Evolutionary conservation across 2,329 filamentous ascomycete species (phyloP).

Genomic region (Geosmithia putterillii): DNA sequence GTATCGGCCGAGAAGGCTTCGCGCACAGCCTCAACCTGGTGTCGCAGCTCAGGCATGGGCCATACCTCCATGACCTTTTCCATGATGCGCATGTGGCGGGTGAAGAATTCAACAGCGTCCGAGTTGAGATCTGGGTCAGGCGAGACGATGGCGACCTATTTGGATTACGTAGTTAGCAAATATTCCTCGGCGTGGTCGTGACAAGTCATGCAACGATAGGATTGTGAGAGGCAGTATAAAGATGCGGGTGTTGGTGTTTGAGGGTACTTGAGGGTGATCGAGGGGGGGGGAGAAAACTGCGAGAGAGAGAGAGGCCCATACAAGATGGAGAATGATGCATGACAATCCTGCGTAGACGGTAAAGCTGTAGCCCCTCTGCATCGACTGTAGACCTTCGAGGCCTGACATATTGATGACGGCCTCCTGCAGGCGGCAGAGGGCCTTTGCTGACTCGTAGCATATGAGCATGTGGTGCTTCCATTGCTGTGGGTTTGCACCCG

Average conservation of each 20-base stretch:
- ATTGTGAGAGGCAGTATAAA: background rate
- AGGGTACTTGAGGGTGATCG: background rate
- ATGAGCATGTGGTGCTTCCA: slow-evolving; percentile 86
- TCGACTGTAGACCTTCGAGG: slow-evolving; percentile 70
- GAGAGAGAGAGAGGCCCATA: slow-evolving; percentile 34
- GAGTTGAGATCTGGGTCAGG: slow-evolving; percentile 79
- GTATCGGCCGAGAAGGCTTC: slow-evolving; percentile 84
- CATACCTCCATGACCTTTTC: slow-evolving; percentile 74
- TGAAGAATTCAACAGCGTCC: slow-evolving; percentile 81
- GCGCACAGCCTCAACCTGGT: slow-evolving; percentile 78
- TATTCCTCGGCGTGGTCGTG: background rate
- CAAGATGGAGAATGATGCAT: slow-evolving; percentile 85
- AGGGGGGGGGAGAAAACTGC: background rate
- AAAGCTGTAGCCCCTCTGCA: slow-evolving; percentile 91
- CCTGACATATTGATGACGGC: slow-evolving; percentile 66
- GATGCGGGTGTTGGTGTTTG: background rate
- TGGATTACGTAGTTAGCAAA: slow-evolving; percentile 7
- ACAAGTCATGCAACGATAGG: too few species aligned
- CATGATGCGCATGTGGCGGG: slow-evolving; percentile 84
- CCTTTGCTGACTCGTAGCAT: slow-evolving; percentile 76
- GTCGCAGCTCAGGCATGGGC: slow-evolving; percentile 83
- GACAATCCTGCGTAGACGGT: slow-evolving; percentile 87
- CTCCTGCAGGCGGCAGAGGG: slow-evolving; percentile 77
- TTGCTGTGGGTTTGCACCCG: slow-evolving; percentile 53
- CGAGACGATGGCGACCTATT: slow-evolving; percentile 82